Evolutionary conservation across 495 filamentous ascomycete species (phyloP).

Genomic region (Aspergillus wentii): DNA sequence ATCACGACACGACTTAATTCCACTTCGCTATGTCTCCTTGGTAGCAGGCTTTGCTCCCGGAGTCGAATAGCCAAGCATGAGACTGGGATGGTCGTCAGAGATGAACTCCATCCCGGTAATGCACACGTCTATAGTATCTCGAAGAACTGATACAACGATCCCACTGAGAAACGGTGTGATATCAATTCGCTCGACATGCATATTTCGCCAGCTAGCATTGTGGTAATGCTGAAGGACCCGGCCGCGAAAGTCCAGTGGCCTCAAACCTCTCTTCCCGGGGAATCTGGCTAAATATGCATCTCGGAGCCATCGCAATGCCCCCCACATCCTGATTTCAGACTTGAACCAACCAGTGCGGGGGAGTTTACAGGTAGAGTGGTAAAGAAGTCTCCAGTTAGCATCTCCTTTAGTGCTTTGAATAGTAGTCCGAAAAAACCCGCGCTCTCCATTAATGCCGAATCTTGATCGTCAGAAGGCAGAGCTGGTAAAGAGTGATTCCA

Average conservation of each 20-base stretch:
- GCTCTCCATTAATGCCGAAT: slow-evolving; percentile 3
- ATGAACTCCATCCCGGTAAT: slow-evolving; percentile 5
- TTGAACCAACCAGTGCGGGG: slow-evolving; percentile 1
- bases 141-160: not conserved
- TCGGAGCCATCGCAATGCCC: slow-evolving; percentile 1
- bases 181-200: not conserved
- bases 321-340: not conserved
- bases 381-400: slow-evolving; percentile 3
- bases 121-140: not conserved
- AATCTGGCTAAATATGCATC: slow-evolving; percentile 1
- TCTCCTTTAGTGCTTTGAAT: not conserved
- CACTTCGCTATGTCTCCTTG: too few species aligned
- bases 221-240: slow-evolving; percentile 1
- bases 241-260: slow-evolving; percentile 3
- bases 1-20: not conserved
- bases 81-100: slow-evolving; percentile 1
- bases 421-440: slow-evolving; percentile 1
- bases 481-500: not conserved
- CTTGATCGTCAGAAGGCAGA: not conserved
- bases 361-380: slow-evolving; percentile 3
- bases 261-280: not conserved
- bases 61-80: not conserved
- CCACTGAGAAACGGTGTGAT: not conserved
- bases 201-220: not conserved
- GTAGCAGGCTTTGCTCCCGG: not conserved